These are phyloP conservation scores for Wickerhamiella pararugosa DNA, from an alignment of 1,139 yeast genomes.

Conservation along the genomic window DNA sequence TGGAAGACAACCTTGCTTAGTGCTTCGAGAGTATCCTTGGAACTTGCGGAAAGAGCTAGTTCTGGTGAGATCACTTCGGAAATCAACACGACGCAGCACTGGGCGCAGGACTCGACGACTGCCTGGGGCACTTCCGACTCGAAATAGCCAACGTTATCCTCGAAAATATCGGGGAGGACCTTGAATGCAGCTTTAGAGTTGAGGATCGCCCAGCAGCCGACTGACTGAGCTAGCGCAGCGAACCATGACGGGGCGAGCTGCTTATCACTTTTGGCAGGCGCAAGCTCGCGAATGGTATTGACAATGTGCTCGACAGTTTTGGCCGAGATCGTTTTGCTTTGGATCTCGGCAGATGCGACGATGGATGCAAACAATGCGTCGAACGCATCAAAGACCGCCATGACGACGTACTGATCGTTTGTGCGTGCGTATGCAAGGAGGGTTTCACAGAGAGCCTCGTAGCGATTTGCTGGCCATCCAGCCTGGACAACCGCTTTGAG, in stretches of 20 bases:
- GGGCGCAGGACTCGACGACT: constrained; percentile 65
- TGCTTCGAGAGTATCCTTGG: constrained; percentile 31
- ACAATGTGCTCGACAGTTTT: constrained; percentile 46
- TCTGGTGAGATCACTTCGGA: constrained; percentile 49
- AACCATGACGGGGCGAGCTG: constrained; percentile 91
- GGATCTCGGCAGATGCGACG: constrained; percentile 37
- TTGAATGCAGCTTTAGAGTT: constrained; percentile 43
- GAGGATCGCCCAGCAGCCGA: constrained; percentile 48
- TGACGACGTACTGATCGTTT: constrained; percentile 68
- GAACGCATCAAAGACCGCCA: constrained; percentile 72
- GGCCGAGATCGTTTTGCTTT: constrained; percentile 25
- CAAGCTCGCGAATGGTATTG: constrained; percentile 59
- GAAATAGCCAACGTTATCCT: constrained; percentile 44
- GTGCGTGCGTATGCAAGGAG: constrained; percentile 65
- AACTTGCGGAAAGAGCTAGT: constrained; percentile 35
- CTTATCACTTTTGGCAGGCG: constrained; percentile 68
- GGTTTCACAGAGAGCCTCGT: constrained; percentile 62
- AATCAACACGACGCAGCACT: constrained; percentile 67
- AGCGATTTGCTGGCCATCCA: constrained; percentile 62
- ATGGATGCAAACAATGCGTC: constrained; percentile 73
- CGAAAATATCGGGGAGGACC: constrained; percentile 43
- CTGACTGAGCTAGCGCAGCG: constrained; percentile 82
- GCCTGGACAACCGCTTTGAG: constrained; percentile 53
- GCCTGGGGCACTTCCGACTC: constrained; percentile 45
- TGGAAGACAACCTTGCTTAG: constrained; percentile 35